A percentile compares a stretch with the other conserved stretches of the same genome.
phyloP scores from a whole-genome alignment of 2,329 filamentous ascomycete species.

The Fusarium dimerum region DNA sequence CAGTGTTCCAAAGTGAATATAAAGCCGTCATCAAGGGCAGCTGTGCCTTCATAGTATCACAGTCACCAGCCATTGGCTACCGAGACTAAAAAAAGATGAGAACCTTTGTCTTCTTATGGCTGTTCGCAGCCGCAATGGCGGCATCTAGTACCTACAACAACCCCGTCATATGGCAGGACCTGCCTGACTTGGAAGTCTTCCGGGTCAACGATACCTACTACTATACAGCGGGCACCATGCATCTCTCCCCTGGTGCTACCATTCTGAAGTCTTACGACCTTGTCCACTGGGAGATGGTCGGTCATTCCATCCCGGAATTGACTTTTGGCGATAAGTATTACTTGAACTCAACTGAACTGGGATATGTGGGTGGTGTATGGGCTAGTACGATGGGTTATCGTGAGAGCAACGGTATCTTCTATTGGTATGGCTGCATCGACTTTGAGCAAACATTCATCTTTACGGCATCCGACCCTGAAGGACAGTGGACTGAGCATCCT shows the following conservation, averaged over 20 bases:
- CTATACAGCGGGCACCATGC: slow-evolving; percentile 57
- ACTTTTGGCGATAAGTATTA: slow-evolving; percentile 51
- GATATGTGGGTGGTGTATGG: slow-evolving; percentile 58
- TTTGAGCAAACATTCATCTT: slow-evolving; percentile 54
- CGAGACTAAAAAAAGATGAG: no score
- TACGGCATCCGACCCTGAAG: slow-evolving; percentile 43
- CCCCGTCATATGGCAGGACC: slow-evolving; percentile 56
- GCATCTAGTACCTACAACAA: slow-evolving; percentile 51
- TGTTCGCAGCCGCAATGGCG: no score
- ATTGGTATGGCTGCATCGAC: slow-evolving; percentile 60
- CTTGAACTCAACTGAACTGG: slow-evolving; percentile 40
- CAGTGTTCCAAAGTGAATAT: no score
- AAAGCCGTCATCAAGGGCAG: no score
- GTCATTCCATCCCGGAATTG: slow-evolving; percentile 47
- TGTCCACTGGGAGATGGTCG: slow-evolving; percentile 50
- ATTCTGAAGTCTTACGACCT: slow-evolving; percentile 57
- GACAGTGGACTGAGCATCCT: slow-evolving; percentile 43
- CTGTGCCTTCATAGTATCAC: no score
- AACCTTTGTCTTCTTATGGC: no score
- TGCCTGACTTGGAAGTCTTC: slow-evolving; percentile 56
- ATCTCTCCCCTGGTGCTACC: slow-evolving; percentile 58
- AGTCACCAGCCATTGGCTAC: no score
- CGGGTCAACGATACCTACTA: slow-evolving; percentile 53
- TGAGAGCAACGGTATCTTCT: slow-evolving; percentile 48
- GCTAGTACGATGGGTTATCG: slow-evolving; percentile 56